Evolutionary conservation across 768 basidiomycete genomes (phyloP), one percentile per base, ranked within the genome.

Genomic region (Pulveroboletus sp.): DNA sequence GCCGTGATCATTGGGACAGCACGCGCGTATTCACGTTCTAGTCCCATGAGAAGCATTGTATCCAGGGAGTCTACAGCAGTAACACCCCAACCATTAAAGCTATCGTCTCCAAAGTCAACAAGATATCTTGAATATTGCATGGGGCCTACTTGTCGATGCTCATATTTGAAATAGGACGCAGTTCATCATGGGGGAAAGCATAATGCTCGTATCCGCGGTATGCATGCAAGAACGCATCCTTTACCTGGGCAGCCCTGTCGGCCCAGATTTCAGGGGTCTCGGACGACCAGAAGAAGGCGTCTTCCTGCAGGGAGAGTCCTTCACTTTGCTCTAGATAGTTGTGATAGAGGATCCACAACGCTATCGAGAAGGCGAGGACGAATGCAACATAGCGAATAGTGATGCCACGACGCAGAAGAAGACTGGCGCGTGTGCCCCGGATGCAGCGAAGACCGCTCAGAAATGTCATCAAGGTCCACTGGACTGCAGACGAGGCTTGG

Each of bases 61-160:
- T 94, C 92, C 6, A 96, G 74, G 6, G 89, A 81, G 60, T 96
- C 93, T 43, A 91, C 77, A 39, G 81, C 74, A 5, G 87, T 84
- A 1, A 87, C 75, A 21, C 83, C 84, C 88, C 88, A 91, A 7
- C 84, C 85, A 60, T 89, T 89, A 64, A 89, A 86, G 53, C 86
- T 89, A 39, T 27, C 10, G n/a, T 27, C 38, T 18, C 11, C 8
- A n/a, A 2, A 2, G 41, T 62, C 36, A 56, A 36, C 1, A 18
- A 9, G 43, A 24, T 11, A 11, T 11, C 27, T 10, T 14, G 30
- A 3, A 6, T 4, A 26, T 2, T 9, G 36, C 5, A 30, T 7
- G 31, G 27, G 17, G 59, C 77, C 50, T 57, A 86, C 86, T 77
- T 77, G 66, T 84, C 68, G 17, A 73, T 64, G 21, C 65, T 64